Evolutionary conservation across 441 rosid species (phyloP).

Genomic region (Erodium moschatum): DNA sequence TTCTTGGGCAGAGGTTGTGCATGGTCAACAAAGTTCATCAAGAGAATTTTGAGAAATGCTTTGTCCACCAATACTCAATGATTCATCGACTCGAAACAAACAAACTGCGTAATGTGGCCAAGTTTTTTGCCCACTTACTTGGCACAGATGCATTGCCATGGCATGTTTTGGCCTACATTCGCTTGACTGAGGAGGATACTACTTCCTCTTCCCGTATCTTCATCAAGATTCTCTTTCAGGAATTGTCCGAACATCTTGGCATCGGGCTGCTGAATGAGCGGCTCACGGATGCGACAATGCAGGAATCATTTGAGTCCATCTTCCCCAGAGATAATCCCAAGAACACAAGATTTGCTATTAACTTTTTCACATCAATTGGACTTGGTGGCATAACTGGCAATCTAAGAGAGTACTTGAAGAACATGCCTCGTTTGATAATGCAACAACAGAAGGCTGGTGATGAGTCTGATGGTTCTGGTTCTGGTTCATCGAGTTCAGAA

Average conservation of each 20-base stretch:
- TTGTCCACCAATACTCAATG: slow-evolving; percentile 85
- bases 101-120: slow-evolving; percentile 72
- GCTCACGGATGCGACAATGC: slow-evolving; percentile 68
- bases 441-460: slow-evolving; percentile 59
- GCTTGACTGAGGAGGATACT: slow-evolving; percentile 68
- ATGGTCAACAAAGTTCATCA: slow-evolving; percentile 78
- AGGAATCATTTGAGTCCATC: slow-evolving; percentile 64
- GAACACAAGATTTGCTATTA: slow-evolving; percentile 78
- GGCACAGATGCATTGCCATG: slow-evolving; percentile 84
- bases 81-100: slow-evolving; percentile 84
- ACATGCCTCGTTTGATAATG: slow-evolving; percentile 91
- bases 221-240: slow-evolving; percentile 94
- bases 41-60: slow-evolving; percentile 78
- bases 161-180: slow-evolving; percentile 43
- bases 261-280: slow-evolving; percentile 62
- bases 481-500: slow-evolving; percentile 32
- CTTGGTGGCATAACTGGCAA: slow-evolving; percentile 91
- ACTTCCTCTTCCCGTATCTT: slow-evolving; percentile 85
- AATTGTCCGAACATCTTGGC: slow-evolving; percentile 74
- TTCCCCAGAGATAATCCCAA: slow-evolving; percentile 84
- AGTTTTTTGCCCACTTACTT: slow-evolving; percentile 83
- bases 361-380: slow-evolving; percentile 89
- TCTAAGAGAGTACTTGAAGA: slow-evolving; percentile 74
- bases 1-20: slow-evolving; percentile 84
- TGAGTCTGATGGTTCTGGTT: slow-evolving; percentile 23